phyloP scores from a whole-genome alignment of 768 basidiomycete species.

The Podaxis sp. region DNA sequence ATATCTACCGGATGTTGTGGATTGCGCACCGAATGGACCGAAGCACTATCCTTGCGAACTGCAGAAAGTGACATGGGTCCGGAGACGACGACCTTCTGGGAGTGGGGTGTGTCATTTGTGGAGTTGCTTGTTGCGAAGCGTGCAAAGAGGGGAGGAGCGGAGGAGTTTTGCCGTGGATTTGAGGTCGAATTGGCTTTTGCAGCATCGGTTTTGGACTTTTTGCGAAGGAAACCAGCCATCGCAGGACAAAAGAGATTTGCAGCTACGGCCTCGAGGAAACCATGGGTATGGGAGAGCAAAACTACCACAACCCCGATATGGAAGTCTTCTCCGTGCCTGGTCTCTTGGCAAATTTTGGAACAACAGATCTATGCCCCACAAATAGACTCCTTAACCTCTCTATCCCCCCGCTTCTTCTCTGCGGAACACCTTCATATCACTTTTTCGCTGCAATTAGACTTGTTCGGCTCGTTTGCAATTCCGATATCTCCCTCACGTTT shows the following conservation, averaged over 20 bases:
- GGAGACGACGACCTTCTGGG: slow-evolving; percentile 29
- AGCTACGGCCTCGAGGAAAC: slow-evolving; percentile 4
- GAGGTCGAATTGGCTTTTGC: slow-evolving; percentile 17
- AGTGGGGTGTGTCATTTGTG: slow-evolving; percentile 10
- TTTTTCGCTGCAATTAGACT: no score
- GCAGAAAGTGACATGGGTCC: slow-evolving; percentile 34
- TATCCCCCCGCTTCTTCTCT: neutral
- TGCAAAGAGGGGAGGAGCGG: slow-evolving; percentile 41
- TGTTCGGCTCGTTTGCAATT: no score
- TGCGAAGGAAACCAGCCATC: slow-evolving; percentile 61
- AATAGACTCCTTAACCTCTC: neutral
- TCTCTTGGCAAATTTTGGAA: neutral
- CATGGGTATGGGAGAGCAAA: neutral
- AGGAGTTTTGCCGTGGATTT: slow-evolving; percentile 16
- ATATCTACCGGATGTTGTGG: neutral
- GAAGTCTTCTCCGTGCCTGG: slow-evolving; percentile 2
- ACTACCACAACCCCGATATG: slow-evolving; percentile 10
- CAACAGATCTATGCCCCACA: neutral
- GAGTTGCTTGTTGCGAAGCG: slow-evolving; percentile 34
- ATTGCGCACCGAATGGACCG: neutral
- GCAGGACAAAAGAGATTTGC: slow-evolving; percentile 15
- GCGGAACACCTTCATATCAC: neutral
- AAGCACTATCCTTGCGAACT: slow-evolving; percentile 23
- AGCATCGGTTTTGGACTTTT: slow-evolving; percentile 37
- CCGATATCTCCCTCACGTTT: no score